A percentile compares a stretch with the other conserved stretches of the same genome.
phyloP scores from a whole-genome alignment of 805 yeast genomes.

The Cyberlindnera amylophila region DNA sequence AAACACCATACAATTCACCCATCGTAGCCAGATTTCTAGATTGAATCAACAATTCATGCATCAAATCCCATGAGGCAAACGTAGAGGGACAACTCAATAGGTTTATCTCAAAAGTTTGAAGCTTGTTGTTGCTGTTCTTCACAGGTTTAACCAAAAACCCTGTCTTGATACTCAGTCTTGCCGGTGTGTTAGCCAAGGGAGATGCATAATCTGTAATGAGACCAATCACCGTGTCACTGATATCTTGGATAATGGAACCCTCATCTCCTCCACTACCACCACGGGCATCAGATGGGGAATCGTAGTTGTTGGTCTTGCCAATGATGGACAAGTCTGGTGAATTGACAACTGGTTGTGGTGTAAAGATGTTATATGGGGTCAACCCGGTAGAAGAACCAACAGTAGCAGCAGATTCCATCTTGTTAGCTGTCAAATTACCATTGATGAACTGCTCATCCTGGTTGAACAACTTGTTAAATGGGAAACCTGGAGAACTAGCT shows the following conservation, averaged over 20 bases:
- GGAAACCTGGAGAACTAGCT: conserved; percentile 30
- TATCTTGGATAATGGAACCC: conserved; percentile 38
- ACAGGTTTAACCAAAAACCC: conserved; percentile 57
- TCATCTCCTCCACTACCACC: no score
- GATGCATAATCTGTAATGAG: conserved; percentile 55
- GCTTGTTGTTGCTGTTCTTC: conserved; percentile 24
- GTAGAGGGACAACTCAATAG: conserved; percentile 71
- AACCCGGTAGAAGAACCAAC: conserved; percentile 27
- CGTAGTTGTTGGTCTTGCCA: conserved; percentile 9
- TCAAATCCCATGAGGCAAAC: conserved; percentile 49
- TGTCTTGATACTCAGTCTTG: conserved; percentile 63
- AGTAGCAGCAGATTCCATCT: conserved; percentile 22
- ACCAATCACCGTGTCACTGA: conserved; percentile 50
- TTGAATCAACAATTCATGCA: conserved; percentile 55
- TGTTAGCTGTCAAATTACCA: conserved; percentile 2
- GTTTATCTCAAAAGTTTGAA: conserved; percentile 55
- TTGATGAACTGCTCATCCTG: conserved; percentile 20
- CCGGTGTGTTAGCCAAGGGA: conserved; percentile 68
- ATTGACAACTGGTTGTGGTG: conserved; percentile 24
- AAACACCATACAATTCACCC: conserved; percentile 35
- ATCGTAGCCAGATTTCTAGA: conserved; percentile 51
- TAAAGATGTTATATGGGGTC: conserved; percentile 26
- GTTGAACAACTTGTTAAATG: conserved; percentile 32
- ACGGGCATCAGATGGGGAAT: conserved; percentile 16
- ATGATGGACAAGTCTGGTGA: conserved; percentile 27